These are phyloP conservation scores for Ramalina peruviana DNA, from an alignment of 495 filamentous ascomycete species.

Conservation along the genomic window DNA sequence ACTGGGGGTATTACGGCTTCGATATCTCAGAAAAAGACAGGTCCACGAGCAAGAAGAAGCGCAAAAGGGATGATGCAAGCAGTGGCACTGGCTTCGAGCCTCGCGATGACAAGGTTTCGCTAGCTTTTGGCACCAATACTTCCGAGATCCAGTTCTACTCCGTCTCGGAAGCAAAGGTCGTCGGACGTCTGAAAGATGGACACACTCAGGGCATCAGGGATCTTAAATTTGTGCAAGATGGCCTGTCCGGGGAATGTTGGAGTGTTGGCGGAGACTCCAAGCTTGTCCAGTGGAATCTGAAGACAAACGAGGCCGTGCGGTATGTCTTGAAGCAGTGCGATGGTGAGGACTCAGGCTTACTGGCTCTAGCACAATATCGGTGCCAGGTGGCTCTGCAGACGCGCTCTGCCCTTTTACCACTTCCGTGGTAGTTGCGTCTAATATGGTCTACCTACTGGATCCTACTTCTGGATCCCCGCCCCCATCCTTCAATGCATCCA, in stretches of 20 bases:
- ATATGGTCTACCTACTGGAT: conserved; percentile 38
- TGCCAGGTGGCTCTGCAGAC: conserved; percentile 33
- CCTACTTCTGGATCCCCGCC: conserved; percentile 28
- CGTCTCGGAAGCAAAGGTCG: conserved; percentile 34
- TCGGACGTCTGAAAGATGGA: conserved; percentile 33
- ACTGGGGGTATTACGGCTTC: conserved; percentile 38
- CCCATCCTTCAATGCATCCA: conserved; percentile 38
- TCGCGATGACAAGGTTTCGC: conserved; percentile 29
- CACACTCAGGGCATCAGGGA: conserved; percentile 41
- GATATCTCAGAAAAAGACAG: conserved; percentile 23
- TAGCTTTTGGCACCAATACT: conserved; percentile 40
- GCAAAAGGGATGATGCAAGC: conserved; percentile 35
- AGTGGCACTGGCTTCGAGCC: conserved; percentile 28
- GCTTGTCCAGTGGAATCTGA: conserved; percentile 46
- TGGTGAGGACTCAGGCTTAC: too few relatives aligned
- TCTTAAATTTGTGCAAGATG: conserved; percentile 40
- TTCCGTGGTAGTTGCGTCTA: conserved; percentile 41
- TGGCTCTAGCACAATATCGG: too few relatives aligned
- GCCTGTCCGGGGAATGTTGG: conserved; percentile 34
- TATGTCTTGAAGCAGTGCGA: conserved; percentile 15
- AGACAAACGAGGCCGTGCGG: conserved; percentile 32
- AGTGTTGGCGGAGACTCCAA: conserved; percentile 47
- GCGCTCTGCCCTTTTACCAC: conserved; percentile 23
- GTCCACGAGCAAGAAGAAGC: conserved; percentile 40
- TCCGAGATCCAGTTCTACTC: conserved; percentile 43